Evolutionary conservation across 306 rosid genomes (phyloP), one percentile per base, ranked within the genome.

Genomic region (Malus orientalis): DNA sequence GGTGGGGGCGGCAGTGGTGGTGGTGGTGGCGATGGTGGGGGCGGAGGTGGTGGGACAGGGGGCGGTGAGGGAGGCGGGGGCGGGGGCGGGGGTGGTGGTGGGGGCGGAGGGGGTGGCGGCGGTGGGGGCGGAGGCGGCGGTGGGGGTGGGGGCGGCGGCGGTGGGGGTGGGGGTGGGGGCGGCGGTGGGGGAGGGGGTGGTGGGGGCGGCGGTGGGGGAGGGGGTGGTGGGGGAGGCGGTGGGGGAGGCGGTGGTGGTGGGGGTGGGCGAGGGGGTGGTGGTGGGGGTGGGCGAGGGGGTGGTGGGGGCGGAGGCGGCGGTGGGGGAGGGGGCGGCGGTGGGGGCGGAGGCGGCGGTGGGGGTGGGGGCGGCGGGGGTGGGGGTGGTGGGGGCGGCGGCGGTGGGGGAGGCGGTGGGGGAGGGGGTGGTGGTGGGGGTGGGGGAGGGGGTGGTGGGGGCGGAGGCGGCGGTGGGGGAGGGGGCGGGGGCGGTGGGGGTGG

Each of bases 91-190:
- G 32, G 33, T 0, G 5, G 33, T 0, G 33, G 5, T 4, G 4
- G 0, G 5, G 27, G 27, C 27, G 27, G 27, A 30, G 27, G 33
- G 0, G 33, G 33, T 0, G 33, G 5, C 0, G 1, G 33, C 0
- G 33, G 5, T 0, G 5, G 5, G 4, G 5, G 5, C 0, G 1
- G 33, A 0, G 33, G 5, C 0, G 5, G 5, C 0, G 5, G 33
- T 0, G 33, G 33, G 0, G 33, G 33, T 0, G 33, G 33, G 0
- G 33, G 33, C 0, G 33, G 33, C 0, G 33, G 33, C 0, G 33
- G 33, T 3, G 33, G 5, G 0, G 33, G 33, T 3, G 33, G 5
- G 4, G 5, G 33, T 0, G 5, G 33, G 0, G 33, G 33, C 0
- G 33, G 33, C 0, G 33, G 4, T 4, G 33, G 33, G 0, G 33